Evolutionary conservation across 1,139 yeast genomes (phyloP).

Genomic region (Suhomyces kunorum): DNA sequence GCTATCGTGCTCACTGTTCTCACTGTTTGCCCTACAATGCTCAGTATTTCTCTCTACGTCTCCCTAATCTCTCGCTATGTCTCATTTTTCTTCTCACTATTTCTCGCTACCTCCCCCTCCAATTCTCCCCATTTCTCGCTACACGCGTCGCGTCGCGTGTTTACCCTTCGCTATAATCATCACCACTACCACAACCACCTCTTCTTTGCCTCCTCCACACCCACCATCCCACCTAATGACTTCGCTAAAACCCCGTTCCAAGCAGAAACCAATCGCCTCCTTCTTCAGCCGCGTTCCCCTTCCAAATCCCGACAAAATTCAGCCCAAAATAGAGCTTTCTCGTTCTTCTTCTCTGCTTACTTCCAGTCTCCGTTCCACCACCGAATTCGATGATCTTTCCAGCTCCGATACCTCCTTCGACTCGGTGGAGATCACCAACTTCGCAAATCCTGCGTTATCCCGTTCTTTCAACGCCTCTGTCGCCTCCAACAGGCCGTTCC

Average conservation of each 20-base stretch:
- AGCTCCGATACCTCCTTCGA: conserved; percentile 21
- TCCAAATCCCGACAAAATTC: conserved; percentile 1
- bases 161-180: not conserved
- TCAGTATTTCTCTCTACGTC: too few relatives aligned
- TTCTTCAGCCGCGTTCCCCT: conserved; percentile 13
- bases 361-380: conserved; percentile 11
- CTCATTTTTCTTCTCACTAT: too few relatives aligned
- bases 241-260: conserved; percentile 4
- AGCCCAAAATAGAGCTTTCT: conserved; percentile 12
- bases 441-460: conserved; percentile 17
- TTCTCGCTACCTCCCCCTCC: too few relatives aligned
- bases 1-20: too few relatives aligned
- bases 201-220: not conserved
- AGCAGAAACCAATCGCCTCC: conserved; percentile 14
- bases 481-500: not conserved
- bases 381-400: conserved; percentile 19
- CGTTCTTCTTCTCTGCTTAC: conserved; percentile 14
- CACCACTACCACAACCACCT: not conserved
- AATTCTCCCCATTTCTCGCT: too few relatives aligned
- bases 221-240: conserved; percentile 1
- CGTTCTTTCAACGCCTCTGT: conserved; percentile 10
- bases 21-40: too few relatives aligned
- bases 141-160: conserved; percentile 6
- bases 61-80: too few relatives aligned
- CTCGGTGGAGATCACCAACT: conserved; percentile 18